Evolutionary conservation across 805 yeast species (phyloP).

Genomic region (Grigorovia humatica): DNA sequence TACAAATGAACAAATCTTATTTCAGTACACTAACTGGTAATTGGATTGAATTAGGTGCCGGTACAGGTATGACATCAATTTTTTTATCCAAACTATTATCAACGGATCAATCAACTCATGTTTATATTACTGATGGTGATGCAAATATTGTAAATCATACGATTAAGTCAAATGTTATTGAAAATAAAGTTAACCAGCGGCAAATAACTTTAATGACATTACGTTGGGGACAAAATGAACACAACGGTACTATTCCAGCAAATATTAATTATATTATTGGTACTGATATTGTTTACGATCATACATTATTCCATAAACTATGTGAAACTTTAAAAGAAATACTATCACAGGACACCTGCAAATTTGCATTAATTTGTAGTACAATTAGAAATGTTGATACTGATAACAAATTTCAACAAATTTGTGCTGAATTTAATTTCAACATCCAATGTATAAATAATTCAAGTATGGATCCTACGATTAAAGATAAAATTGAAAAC

Average conservation of each 20-base stretch:
- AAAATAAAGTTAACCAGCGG: slow-evolving; percentile 31
- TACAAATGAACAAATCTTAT: not conserved
- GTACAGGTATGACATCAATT: slow-evolving; percentile 56
- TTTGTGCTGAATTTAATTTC: slow-evolving; percentile 19
- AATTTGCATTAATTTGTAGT: slow-evolving; percentile 19
- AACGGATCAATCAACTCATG: not conserved
- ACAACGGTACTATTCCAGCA: slow-evolving; percentile 30
- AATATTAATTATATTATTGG: slow-evolving; percentile 41
- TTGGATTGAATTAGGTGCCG: slow-evolving; percentile 73
- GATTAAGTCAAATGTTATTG: slow-evolving; percentile 30
- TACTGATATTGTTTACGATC: slow-evolving; percentile 85
- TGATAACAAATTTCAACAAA: slow-evolving; percentile 32
- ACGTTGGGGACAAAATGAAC: slow-evolving; percentile 50
- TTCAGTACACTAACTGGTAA: not conserved
- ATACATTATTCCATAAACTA: slow-evolving; percentile 44
- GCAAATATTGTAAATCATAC: slow-evolving; percentile 15
- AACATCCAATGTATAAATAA: slow-evolving; percentile 14
- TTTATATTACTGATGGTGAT: slow-evolving; percentile 28
- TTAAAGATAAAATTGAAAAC: not conserved
- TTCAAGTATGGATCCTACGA: not conserved
- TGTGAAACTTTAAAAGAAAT: slow-evolving; percentile 34
- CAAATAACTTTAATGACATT: slow-evolving; percentile 30
- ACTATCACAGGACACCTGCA: slow-evolving; percentile 1
- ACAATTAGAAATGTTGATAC: slow-evolving; percentile 61
- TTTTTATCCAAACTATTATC: slow-evolving; percentile 7